Base-by-base conservation (phyloP, 2,329 filamentous ascomycete species). In the Harringtonia aguacate region DNA sequence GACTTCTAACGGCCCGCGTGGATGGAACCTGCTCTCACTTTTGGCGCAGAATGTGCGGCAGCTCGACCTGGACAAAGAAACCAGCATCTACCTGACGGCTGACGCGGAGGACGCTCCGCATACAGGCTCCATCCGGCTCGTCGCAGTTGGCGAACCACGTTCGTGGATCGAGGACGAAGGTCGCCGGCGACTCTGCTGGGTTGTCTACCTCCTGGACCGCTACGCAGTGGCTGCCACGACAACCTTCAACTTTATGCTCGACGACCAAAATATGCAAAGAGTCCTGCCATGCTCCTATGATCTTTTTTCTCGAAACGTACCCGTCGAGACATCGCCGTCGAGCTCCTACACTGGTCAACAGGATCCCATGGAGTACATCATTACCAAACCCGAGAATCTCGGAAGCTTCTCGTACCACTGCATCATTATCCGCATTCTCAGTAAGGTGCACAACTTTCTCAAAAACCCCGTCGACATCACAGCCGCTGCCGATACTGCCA, bases 141-240 rank as follows among this genome's bases (percentile, higher is more conserved):
- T 89, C 66, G 79, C 89, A 3, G 68, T 95, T 0, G 84, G 86
- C 0, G 86, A 94, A 48, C 76, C 89, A 0, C 79, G 79, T 41
- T 84, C 87, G 47, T 95, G 88, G 62, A 84, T 94, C 44, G 88
- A 95, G 57, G 88, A 95, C 48, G 89, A 95, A 60, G 84, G 85
- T 30, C 72, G 88, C 21, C 75, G 89, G 21, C 72, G 89, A 24
- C 67, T 95, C 1, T 94, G 95, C 60, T 95, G 89, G 89, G 90
- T 92, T 79, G 81, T 94, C 12, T 95, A 94, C 57, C 66, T 95
- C 10, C 71, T 95, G 9, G 89, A 95, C 59, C 75, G 89, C 40
- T 95, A 94, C 57, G 87, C 87, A 1, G 95, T 88, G 1, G 80
- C 94, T 44, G 82, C 87, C 1, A 95, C 89, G 0, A 95, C 89